Evolutionary conservation across 73 alveolate species (phyloP).

Genomic region (Loxodes magnus): DNA sequence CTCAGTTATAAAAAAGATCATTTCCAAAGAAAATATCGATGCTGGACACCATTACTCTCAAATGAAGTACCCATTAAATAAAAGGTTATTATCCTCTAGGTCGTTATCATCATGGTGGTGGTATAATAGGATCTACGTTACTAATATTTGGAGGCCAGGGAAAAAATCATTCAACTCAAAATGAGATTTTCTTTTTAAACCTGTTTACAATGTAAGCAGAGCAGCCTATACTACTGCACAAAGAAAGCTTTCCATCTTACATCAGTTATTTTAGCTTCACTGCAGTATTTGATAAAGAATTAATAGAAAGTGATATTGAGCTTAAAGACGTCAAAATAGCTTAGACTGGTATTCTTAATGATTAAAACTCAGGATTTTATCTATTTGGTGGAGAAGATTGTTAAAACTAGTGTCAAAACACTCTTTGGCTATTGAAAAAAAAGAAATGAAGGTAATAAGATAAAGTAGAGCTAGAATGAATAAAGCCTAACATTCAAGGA

Average conservation of each 20-base stretch:
- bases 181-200: background rate
- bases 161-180: background rate
- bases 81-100: slow-evolving; percentile 3
- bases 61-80: slow-evolving; percentile 3
- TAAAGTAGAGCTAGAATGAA: too few species aligned
- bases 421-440: too few species aligned
- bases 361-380: slow-evolving; percentile 3
- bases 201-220: background rate
- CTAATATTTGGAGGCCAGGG: background rate
- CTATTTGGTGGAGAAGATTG: slow-evolving; percentile 6
- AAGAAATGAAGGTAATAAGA: too few species aligned
- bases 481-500: slow-evolving; percentile 15
- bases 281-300: background rate
- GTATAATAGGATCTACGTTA: background rate
- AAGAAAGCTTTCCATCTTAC: background rate
- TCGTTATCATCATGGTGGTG: slow-evolving; percentile 7
- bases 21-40: background rate
- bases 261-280: background rate
- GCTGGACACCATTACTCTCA: background rate
- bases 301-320: background rate
- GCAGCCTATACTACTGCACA: background rate
- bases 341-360: background rate
- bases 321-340: background rate
- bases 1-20: background rate
- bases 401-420: background rate